Evolutionary conservation across 2,329 filamentous ascomycete genomes (phyloP), one percentile per base, ranked within the genome.

Genomic region (Nigrograna mackinnonii): DNA sequence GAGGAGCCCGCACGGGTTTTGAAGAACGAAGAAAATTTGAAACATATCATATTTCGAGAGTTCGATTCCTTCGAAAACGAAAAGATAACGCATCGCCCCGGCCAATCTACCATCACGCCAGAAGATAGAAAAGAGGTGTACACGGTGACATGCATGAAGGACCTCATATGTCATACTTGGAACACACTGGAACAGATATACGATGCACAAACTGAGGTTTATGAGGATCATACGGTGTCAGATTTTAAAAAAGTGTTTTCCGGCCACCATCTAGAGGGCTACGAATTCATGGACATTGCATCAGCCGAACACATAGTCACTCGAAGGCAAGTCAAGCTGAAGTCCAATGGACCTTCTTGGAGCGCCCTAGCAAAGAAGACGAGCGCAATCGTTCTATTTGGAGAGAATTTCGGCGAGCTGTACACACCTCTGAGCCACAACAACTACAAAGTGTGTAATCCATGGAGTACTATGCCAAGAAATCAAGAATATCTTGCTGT

Each of bases 121-220:
- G 14, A 16, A 11, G 28, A 14, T 4, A 30, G n/a, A 24, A 28
- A 44, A 28, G 30, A 44, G 18, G 24, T 35, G 22, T 3, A 44
- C 30, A 44, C 16, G 19, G 35, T 32, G 5, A 44, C 37, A 3
- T 39, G 30, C n/a, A 39, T 44, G 13, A 44, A 31, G 31, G 41
- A 44, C 5, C 18, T 39, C 12, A 21, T 39, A 7, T 35, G n/a
- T n/a, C 36, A 39, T 13, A 22, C 16, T 20, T 44, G 30, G 36
- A 17, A 17, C 20, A 39, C 24, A 3, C 17, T 44, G 16, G 41
- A 44, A 22, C 28, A 44, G 13, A 44, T 44, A 5, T 39, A 44
- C 22, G 36, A 44, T 22, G 28, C 21, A 12, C 41, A 44, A 28
- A 18, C 39, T 16, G 36, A 44, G 7, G 22, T 9, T 11, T 14